These are phyloP conservation scores for Triticum timopheevii DNA, from an alignment of 176 grass and related monocot species.

Conservation along the genomic window DNA sequence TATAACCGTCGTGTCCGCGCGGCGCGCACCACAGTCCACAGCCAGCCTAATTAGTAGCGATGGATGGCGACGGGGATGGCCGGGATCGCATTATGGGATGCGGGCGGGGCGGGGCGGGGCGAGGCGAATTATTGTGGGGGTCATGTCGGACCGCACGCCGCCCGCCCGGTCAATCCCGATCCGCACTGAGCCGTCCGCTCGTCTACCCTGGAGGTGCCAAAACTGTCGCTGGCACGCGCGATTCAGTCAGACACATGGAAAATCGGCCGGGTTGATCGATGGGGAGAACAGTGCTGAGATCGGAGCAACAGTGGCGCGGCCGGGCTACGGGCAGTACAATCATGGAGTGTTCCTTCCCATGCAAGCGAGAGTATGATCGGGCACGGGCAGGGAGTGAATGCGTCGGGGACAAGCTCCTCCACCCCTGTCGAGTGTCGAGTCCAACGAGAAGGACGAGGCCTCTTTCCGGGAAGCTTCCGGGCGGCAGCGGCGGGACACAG, in stretches of 20 bases:
- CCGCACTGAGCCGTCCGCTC: background rate
- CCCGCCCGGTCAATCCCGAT: background rate
- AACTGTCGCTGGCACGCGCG: background rate
- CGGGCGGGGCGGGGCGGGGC: background rate
- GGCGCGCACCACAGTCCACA: constrained; percentile 8
- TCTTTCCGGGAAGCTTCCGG: constrained; percentile 47
- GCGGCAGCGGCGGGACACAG: constrained; percentile 14
- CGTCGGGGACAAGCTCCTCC: background rate
- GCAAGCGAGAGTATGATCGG: background rate
- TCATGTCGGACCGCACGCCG: background rate
- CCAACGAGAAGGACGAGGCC: background rate
- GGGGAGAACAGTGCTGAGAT: background rate
- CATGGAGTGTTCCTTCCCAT: background rate
- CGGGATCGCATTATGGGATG: background rate
- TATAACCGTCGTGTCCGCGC: background rate
- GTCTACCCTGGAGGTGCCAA: background rate
- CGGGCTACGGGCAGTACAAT: background rate
- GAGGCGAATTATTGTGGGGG: constrained; percentile 29
- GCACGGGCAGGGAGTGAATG: background rate
- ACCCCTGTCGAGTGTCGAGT: background rate
- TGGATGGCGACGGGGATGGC: background rate
- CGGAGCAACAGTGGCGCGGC: background rate
- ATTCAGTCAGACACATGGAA: background rate
- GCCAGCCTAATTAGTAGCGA: background rate
- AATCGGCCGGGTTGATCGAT: background rate